Evolutionary conservation across 192 early-diverging fungal species (phyloP), one percentile per base, ranked within the genome.

Genomic region (Backusella circina): DNA sequence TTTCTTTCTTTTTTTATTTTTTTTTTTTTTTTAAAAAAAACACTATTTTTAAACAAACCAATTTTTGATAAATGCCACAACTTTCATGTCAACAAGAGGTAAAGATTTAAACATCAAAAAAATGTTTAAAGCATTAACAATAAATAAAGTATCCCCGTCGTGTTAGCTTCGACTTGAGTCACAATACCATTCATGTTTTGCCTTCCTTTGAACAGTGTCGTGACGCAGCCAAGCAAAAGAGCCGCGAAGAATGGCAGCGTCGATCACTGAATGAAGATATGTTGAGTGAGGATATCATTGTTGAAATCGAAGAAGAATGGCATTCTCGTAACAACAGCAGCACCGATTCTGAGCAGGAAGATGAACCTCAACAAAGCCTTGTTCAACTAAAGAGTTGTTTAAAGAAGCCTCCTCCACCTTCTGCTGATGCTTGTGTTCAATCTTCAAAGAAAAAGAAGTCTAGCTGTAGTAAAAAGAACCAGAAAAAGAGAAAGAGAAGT

Each of bases 131-230:
- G 44, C 44, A 47, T 47, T 47, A 47, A 47, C 44, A 47, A n/a
- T 44, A 41, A 5, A 44, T 44, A 51, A 54, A 72, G 71, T 36
- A 35, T 72, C 2, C 70, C 39, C 77, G 81, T 26, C 54, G 78
- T 67, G 82, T 83, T 44, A 77, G 75, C 38, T 83, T 83, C 37
- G 82, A 83, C 30, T 64, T 83, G 30, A 72, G 69, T 31, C 77
- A 79, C 69, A 83, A 79, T 54, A 80, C 68, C n/a, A 75, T 83
- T 18, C 78, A 83, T 65, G 31, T 83, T 39, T 70, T 83, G 23
- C 82, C 82, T 31, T 71, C 75, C 41, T 61, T 72, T 26, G 73
- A 83, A 68, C 71, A 83, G 37, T 70, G 65, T 36, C 71, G 73
- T n/a, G 78, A 77, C 35, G 50, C 70, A 9, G 74, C 70, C 18